Percentiles rank a stretch among this genome's conserved stretches.
Conservation (phyloP, 495 filamentous ascomycete genomes). For the Patellaria atrata region DNA sequence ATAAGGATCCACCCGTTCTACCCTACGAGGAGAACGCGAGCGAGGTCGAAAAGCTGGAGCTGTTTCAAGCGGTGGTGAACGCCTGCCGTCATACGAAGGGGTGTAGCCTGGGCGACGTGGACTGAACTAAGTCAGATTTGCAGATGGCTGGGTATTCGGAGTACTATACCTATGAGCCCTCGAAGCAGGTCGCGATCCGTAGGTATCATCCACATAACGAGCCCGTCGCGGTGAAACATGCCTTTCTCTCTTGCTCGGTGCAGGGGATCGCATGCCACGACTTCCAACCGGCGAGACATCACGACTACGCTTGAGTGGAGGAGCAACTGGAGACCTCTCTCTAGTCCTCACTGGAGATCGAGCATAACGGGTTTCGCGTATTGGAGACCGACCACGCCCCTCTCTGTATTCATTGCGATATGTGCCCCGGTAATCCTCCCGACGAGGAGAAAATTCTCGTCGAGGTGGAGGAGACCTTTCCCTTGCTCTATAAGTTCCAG, state of each 20-base stretch:
- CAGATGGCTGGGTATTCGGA: slow-evolving; percentile 1
- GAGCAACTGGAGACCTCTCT: slow-evolving; percentile 27
- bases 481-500: slow-evolving; percentile 19
- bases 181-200: slow-evolving; percentile 13
- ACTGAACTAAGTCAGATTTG: not conserved
- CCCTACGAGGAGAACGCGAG: slow-evolving; percentile 27
- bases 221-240: slow-evolving; percentile 20
- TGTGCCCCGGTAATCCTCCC: too few species aligned
- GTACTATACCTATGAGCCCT: slow-evolving; percentile 17
- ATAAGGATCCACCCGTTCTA: slow-evolving; percentile 21
- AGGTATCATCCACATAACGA: slow-evolving; percentile 25
- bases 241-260: slow-evolving; percentile 24
- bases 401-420: slow-evolving; percentile 19
- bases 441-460: slow-evolving; percentile 20
- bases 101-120: slow-evolving; percentile 20
- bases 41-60: slow-evolving; percentile 23
- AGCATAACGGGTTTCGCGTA: slow-evolving; percentile 12
- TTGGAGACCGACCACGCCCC: slow-evolving; percentile 21
- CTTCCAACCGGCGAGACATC: slow-evolving; percentile 24
- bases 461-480: slow-evolving; percentile 28
- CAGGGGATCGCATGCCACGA: slow-evolving; percentile 21
- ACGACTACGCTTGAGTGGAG: slow-evolving; percentile 23
- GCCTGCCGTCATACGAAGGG: slow-evolving; percentile 16
- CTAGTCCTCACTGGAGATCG: slow-evolving; percentile 18
- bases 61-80: slow-evolving; percentile 3